Percentiles rank a stretch among this genome's conserved stretches.
Conservation (phyloP, 2,329 filamentous ascomycete genomes). For the Cladosporium phlei region DNA sequence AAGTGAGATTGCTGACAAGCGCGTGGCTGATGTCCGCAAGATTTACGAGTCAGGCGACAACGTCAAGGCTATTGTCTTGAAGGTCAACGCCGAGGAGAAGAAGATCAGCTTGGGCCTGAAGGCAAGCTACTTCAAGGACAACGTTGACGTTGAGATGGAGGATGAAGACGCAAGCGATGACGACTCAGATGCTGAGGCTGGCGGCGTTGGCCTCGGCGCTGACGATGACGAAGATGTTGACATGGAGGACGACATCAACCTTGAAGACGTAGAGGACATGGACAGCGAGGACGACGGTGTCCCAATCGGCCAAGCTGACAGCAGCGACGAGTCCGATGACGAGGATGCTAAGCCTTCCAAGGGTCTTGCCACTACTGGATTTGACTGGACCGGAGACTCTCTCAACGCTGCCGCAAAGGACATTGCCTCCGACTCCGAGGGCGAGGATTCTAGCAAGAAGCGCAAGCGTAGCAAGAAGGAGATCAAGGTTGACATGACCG, state of each 20-base stretch:
- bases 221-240: conserved; percentile 33
- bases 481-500: conserved; percentile 82
- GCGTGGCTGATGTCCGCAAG: conserved; percentile 77
- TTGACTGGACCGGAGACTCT: conserved; percentile 77
- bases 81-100: conserved; percentile 68
- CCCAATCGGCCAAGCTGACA: conserved; percentile 45
- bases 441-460: conserved; percentile 46
- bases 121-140: conserved; percentile 74
- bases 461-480: conserved; percentile 71
- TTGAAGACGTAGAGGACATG: conserved; percentile 40
- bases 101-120: conserved; percentile 88
- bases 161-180: conserved; percentile 29
- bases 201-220: conserved; percentile 21
- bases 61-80: conserved; percentile 88
- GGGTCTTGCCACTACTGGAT: conserved; percentile 65
- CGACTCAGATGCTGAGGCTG: conserved; percentile 18
- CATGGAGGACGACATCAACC: conserved; percentile 34
- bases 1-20: conserved; percentile 82
- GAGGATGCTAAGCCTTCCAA: conserved; percentile 30
- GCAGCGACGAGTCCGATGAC: conserved; percentile 30
- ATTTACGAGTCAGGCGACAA: conserved; percentile 84
- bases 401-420: conserved; percentile 51
- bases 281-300: conserved; percentile 47
- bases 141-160: conserved; percentile 41
- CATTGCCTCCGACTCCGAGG: conserved; percentile 49